Conservation (phyloP, 208 protist genomes). For the Crithidia thermophila region DNA sequence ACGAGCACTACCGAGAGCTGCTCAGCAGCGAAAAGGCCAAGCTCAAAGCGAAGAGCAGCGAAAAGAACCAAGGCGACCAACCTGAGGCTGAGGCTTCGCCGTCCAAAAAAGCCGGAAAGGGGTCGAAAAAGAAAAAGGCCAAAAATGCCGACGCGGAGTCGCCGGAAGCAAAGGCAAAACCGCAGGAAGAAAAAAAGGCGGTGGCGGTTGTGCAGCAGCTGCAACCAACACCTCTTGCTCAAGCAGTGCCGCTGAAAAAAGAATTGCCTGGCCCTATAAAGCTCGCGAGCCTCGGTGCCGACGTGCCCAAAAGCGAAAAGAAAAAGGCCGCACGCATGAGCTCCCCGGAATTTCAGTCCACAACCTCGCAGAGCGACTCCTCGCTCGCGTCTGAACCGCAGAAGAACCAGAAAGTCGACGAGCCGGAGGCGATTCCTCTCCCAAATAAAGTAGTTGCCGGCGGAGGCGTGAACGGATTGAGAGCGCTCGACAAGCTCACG, state of each 20-base stretch:
- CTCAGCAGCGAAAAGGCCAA: conserved; percentile 60
- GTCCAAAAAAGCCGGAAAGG: conserved; percentile 4
- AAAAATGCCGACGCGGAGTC: conserved; percentile 14
- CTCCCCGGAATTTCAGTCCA: conserved; percentile 24
- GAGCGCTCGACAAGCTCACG: conserved; percentile 34
- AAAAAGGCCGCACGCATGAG: conserved; percentile 3
- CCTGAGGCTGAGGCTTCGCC: neutral
- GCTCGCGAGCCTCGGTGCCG: conserved; percentile 3
- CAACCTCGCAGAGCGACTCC: conserved; percentile 23
- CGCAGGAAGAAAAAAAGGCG: neutral
- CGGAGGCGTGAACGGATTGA: conserved; percentile 37
- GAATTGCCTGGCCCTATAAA: conserved; percentile 27
- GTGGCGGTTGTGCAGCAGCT: conserved; percentile 2
- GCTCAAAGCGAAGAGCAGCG: conserved; percentile 28
- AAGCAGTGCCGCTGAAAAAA: conserved; percentile 32
- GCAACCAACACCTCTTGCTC: conserved; percentile 9
- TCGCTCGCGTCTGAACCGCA: conserved; percentile 14
- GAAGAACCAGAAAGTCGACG: conserved; percentile 18
- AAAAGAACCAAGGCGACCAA: conserved; percentile 33
- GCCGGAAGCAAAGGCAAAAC: conserved; percentile 3
- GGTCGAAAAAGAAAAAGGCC: conserved; percentile 28
- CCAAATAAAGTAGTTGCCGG: conserved; percentile 33
- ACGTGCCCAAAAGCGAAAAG: conserved; percentile 16
- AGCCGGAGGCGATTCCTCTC: conserved; percentile 19
- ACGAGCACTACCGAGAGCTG: conserved; percentile 93